A percentile compares a stretch with the other conserved stretches of the same genome.
phyloP scores from a whole-genome alignment of 2,329 filamentous ascomycete species.

The Fusarium oligoseptatum region DNA sequence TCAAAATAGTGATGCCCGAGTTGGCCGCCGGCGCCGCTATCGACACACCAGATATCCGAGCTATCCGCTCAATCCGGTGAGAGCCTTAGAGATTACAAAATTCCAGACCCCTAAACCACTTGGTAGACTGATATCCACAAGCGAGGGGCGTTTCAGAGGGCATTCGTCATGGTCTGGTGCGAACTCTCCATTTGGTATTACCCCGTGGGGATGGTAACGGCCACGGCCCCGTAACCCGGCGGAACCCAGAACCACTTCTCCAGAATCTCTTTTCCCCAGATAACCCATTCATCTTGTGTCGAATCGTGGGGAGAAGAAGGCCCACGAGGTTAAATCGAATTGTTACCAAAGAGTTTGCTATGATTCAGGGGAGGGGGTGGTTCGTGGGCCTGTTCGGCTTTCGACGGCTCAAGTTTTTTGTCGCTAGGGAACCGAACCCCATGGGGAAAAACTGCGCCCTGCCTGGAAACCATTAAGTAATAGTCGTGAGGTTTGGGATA shows the following conservation, averaged over 20 bases:
- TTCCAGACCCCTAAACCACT: background rate
- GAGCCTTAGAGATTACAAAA: background rate
- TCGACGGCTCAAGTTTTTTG: constrained; percentile 19
- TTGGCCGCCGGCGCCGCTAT: background rate
- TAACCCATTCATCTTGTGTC: background rate
- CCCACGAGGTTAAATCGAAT: constrained; percentile 29
- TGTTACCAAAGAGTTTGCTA: background rate
- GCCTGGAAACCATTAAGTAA: constrained; percentile 31
- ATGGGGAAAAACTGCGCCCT: constrained; percentile 26
- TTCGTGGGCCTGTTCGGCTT: constrained; percentile 25
- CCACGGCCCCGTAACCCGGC: constrained; percentile 3
- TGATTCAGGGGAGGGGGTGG: constrained; percentile 1
- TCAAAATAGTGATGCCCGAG: constrained; percentile 1
- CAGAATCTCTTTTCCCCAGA: constrained; percentile 11
- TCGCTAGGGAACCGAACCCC: constrained; percentile 18
- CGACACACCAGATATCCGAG: constrained; percentile 1
- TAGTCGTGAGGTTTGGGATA: constrained; percentile 17
- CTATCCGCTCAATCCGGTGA: background rate
- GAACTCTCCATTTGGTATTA: background rate
- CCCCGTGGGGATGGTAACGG: background rate
- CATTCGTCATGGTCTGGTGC: background rate
- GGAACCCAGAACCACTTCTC: constrained; percentile 24
- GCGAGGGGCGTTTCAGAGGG: background rate
- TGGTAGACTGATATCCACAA: background rate
- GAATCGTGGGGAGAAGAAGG: constrained; percentile 9